These are phyloP conservation scores for Juncus inflexus DNA, from an alignment of 176 grass and related monocot species.

Conservation along the genomic window DNA sequence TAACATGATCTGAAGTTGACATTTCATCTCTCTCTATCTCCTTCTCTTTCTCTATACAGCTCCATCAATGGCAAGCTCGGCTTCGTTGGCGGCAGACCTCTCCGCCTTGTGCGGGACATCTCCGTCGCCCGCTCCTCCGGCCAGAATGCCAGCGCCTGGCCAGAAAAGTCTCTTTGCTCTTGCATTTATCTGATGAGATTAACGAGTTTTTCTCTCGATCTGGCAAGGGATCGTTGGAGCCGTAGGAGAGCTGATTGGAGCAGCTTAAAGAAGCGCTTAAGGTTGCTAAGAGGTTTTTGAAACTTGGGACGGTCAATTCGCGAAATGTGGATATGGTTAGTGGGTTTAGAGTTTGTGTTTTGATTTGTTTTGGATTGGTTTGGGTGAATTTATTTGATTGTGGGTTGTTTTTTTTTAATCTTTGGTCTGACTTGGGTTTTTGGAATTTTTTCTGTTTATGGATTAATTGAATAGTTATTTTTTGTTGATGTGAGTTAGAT, in stretches of 20 bases:
- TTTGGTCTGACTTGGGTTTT: too few species aligned
- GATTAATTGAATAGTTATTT: not conserved
- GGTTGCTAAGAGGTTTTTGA: constrained; percentile 52
- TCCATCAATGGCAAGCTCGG: constrained; percentile 32
- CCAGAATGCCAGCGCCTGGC: constrained; percentile 68
- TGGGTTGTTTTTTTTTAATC: too few species aligned
- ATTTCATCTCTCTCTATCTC: not conserved
- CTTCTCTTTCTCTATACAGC: constrained; percentile 7
- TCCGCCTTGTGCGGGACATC: constrained; percentile 25
- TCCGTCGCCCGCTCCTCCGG: constrained; percentile 22
- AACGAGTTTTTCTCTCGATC: constrained; percentile 31
- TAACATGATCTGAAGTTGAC: constrained; percentile 36
- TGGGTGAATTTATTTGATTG: too few species aligned
- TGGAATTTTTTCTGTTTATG: too few species aligned
- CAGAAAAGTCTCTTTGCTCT: constrained; percentile 78
- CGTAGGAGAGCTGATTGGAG: constrained; percentile 24
- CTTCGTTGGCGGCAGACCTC: constrained; percentile 52
- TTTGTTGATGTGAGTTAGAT: not conserved
- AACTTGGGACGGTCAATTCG: constrained; percentile 32
- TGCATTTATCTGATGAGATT: constrained; percentile 73
- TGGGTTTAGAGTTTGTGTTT: not conserved
- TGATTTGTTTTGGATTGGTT: too few species aligned
- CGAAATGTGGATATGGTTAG: constrained; percentile 39
- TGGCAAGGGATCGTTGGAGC: constrained; percentile 21
- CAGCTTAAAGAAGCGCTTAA: constrained; percentile 62